Percentiles rank a stretch among this genome's conserved stretches.
These are phyloP conservation scores for Aureoboletus auriporus DNA, from an alignment of 768 basidiomycete genomes.

Conservation along the genomic window DNA sequence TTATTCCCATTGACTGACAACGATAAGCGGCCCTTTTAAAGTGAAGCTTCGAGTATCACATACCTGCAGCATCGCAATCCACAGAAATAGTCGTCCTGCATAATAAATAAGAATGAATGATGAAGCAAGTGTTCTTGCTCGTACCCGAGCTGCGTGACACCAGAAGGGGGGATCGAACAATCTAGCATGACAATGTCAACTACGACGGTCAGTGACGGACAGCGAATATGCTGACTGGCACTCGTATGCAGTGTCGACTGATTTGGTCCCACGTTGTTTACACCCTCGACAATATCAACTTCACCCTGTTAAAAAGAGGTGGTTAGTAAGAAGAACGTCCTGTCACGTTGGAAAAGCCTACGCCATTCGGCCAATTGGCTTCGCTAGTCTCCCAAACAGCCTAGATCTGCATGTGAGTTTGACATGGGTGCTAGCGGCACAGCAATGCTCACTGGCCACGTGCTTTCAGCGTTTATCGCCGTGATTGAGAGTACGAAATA, in stretches of 20 bases:
- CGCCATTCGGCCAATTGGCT: conserved; percentile 23
- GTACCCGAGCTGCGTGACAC: conserved; percentile 23
- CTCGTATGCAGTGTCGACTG: conserved; percentile 55
- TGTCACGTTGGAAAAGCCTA: conserved; percentile 2
- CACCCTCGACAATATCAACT: conserved; percentile 33
- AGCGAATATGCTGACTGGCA: conserved; percentile 31
- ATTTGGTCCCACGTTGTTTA: conserved; percentile 52
- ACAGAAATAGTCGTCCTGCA: conserved; percentile 18
- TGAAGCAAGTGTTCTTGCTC: neutral
- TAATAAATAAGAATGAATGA: neutral
- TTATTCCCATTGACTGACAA: conserved; percentile 26
- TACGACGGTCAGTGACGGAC: neutral
- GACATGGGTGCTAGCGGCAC: neutral
- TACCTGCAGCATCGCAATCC: conserved; percentile 21
- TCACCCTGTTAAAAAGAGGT: conserved; percentile 19
- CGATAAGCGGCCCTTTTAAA: neutral
- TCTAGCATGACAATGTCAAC: conserved; percentile 8
- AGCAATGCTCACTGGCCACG: conserved; percentile 33
- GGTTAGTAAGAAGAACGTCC: neutral
- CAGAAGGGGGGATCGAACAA: conserved; percentile 25
- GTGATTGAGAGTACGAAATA: neutral
- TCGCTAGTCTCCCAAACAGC: conserved; percentile 27
- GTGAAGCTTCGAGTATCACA: neutral
- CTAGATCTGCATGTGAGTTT: conserved; percentile 12
- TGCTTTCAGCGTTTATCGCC: conserved; percentile 16